phyloP scores from a whole-genome alignment of 805 yeast genomes.

The Kregervanrija fluxuum region DNA sequence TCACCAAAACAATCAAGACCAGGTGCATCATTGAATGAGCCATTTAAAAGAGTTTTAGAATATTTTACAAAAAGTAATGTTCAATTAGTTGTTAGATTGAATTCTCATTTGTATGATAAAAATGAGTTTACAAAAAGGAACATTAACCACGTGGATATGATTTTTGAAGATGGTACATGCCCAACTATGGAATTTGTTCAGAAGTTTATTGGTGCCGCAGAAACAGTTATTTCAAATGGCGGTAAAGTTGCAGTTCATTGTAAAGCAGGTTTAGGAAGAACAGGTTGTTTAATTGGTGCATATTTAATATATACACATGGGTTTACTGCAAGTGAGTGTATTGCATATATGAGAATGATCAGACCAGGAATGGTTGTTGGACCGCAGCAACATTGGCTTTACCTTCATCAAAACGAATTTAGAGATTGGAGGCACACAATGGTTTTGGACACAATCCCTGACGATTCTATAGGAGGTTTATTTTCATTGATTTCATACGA shows the following conservation, averaged over 20 bases:
- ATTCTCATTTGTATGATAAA: conserved; percentile 85
- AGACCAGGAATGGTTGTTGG: conserved; percentile 99
- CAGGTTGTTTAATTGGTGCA: conserved; percentile 97
- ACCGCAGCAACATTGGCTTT: conserved; percentile 98
- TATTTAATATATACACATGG: conserved; percentile 94
- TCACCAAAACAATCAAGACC: conserved; percentile 74
- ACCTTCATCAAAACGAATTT: conserved; percentile 91
- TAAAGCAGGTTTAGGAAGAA: conserved; percentile 96
- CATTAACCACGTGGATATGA: conserved; percentile 89
- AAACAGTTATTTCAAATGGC: conserved; percentile 73
- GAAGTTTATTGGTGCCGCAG: conserved; percentile 91
- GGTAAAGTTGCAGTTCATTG: conserved; percentile 99
- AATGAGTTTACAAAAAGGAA: conserved; percentile 75
- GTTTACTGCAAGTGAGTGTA: conserved; percentile 94
- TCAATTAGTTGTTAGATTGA: conserved; percentile 82
- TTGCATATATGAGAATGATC: conserved; percentile 91
- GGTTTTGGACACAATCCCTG: conserved; percentile 66
- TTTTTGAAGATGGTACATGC: conserved; percentile 97
- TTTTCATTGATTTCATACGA: conserved; percentile 57
- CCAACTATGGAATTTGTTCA: conserved; percentile 92
- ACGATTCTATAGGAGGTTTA: conserved; percentile 59
- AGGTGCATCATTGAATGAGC: conserved; percentile 54
- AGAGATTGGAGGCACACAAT: conserved; percentile 94
- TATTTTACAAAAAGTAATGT: conserved; percentile 71
- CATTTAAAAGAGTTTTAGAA: conserved; percentile 73